Evolutionary conservation across 2,329 filamentous ascomycete genomes (phyloP).

Genomic region (Beauveria brongniartii): DNA sequence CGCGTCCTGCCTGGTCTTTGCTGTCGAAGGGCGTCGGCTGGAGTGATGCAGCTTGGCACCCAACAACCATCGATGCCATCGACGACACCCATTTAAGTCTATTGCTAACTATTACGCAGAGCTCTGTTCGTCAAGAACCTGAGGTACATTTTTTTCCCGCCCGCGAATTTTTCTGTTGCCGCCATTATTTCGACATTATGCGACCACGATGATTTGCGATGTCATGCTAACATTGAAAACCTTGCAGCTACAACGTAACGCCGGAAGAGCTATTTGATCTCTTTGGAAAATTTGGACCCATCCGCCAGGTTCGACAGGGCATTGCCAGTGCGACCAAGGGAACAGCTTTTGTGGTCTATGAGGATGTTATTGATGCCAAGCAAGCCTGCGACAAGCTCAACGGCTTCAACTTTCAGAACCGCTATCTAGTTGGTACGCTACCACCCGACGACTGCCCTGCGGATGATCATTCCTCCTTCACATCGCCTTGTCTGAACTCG

Average conservation of each 20-base stretch:
- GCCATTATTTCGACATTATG: background rate
- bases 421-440: constrained; percentile 88
- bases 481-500: background rate
- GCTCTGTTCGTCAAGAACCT: constrained; percentile 99
- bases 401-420: constrained; percentile 99
- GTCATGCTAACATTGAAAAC: constrained; percentile 2
- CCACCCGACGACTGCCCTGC: background rate
- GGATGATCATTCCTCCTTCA: background rate
- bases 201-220: background rate
- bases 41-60: background rate
- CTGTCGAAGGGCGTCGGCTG: background rate
- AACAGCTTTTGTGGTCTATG: constrained; percentile 98
- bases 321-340: constrained; percentile 97
- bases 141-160: constrained; percentile 48
- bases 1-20: background rate
- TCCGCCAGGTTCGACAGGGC: constrained; percentile 96
- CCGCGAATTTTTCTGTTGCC: background rate
- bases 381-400: constrained; percentile 99
- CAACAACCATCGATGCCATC: background rate
- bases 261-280: constrained; percentile 97
- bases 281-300: constrained; percentile 94
- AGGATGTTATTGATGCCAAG: constrained; percentile 98
- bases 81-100: background rate
- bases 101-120: constrained; percentile 45
- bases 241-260: constrained; percentile 87